Evolutionary conservation across 2,329 filamentous ascomycete species (phyloP).

Genomic region (Mycogone perniciosa): DNA sequence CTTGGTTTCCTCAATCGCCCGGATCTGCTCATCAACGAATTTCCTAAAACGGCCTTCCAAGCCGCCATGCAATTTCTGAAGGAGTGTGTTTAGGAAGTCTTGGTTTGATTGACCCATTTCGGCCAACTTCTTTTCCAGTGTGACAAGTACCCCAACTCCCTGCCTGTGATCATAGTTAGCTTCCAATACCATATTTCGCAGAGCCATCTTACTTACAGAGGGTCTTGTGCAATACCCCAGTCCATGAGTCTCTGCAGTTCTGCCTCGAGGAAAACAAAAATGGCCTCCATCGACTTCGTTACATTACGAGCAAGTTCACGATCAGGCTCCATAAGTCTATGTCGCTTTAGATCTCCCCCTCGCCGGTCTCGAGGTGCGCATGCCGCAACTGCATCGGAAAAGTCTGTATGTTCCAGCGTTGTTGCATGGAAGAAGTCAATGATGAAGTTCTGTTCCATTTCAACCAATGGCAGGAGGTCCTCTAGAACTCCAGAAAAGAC

Average conservation of each 20-base stretch:
- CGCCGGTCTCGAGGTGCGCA: constrained; percentile 60
- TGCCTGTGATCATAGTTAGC: constrained; percentile 48
- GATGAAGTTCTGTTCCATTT: constrained; percentile 94
- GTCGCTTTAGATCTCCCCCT: constrained; percentile 65
- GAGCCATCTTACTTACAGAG: constrained; percentile 56
- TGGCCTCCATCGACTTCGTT: constrained; percentile 79
- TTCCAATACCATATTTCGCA: neutral
- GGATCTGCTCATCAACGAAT: constrained; percentile 91
- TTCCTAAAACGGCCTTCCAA: constrained; percentile 73
- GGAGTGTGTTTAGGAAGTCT: constrained; percentile 73
- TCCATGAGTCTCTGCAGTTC: constrained; percentile 76
- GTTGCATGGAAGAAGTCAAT: constrained; percentile 95
- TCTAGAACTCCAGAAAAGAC: constrained; percentile 74
- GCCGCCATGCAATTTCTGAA: constrained; percentile 72
- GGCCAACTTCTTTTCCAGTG: constrained; percentile 70
- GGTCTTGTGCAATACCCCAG: constrained; percentile 75
- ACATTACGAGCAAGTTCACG: constrained; percentile 78
- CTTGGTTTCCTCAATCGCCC: constrained; percentile 94
- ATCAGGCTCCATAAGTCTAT: constrained; percentile 81
- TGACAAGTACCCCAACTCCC: constrained; percentile 78
- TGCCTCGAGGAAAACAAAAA: constrained; percentile 74
- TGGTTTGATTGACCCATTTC: constrained; percentile 87
- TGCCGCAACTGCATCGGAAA: constrained; percentile 69
- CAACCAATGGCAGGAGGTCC: constrained; percentile 74
- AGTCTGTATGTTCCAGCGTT: constrained; percentile 76